Evolutionary conservation across 345 rosid species (phyloP).

Genomic region (Corchorus capsularis): DNA sequence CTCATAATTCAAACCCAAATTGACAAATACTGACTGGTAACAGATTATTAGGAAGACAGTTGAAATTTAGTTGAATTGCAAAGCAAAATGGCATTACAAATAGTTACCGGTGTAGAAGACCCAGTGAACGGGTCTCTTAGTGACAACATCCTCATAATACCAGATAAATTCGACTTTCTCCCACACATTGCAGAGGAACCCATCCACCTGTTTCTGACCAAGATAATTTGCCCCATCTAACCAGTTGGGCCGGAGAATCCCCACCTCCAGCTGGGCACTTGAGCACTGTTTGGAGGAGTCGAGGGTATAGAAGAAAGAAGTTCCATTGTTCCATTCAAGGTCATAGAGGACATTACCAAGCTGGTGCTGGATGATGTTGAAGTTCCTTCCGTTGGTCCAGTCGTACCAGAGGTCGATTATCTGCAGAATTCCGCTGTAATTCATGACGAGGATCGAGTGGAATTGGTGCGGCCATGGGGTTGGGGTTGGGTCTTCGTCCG

Average conservation of each 20-base stretch:
- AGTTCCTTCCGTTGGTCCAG: constrained; percentile 60
- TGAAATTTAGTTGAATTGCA: neutral
- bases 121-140: constrained; percentile 57
- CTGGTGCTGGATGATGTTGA: constrained; percentile 57
- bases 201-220: too few species aligned
- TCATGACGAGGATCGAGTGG: constrained; percentile 53
- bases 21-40: neutral
- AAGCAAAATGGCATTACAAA: neutral
- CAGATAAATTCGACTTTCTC: constrained; percentile 57
- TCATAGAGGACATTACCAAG: constrained; percentile 50
- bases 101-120: constrained; percentile 49
- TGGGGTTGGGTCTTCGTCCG: constrained; percentile 35
- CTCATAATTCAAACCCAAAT: neutral
- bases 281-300: constrained; percentile 39
- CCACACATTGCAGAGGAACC: constrained; percentile 61
- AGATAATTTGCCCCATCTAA: too few species aligned
- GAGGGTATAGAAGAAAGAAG: constrained; percentile 53
- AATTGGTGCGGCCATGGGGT: constrained; percentile 57
- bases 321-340: constrained; percentile 67
- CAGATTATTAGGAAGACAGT: too few species aligned
- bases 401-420: constrained; percentile 67
- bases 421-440: constrained; percentile 43
- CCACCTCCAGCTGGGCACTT: constrained; percentile 41
- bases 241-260: constrained; percentile 54
- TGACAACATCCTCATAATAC: constrained; percentile 59